Base-by-base conservation (phyloP, 345 rosid species). In the Iberis pinnata region DNA sequence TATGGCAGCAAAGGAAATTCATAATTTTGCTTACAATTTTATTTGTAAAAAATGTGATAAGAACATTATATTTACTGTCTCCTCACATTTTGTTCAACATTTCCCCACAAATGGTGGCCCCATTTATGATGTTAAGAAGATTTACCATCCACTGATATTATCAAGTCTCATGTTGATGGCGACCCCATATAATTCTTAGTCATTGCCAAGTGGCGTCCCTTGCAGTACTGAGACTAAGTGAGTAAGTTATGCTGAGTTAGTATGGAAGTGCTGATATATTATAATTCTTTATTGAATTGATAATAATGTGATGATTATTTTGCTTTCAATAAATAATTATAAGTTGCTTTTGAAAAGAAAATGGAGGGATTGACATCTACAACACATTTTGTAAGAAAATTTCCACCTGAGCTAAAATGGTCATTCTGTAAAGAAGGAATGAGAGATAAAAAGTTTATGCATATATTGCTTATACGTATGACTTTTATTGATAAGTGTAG, bases 61-160 rank as follows among this genome's bases (percentile, higher is more conserved):
- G 6, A 46, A 11, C 18, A 13, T 22, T 47, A 31, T 54, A 9
- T 17, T 56, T 55, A n/a, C 31, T 27, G 14, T 18, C 53, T 56
- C 77, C 87, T 96, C 97, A 18, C 98, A 92, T 76, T 88, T 82
- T 69, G 88, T 92, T 62, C 98, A 92, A 76, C 98, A 92, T 58
- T 92, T 95, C 40, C 95, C 98, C 41, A 92, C 98, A 43, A 92
- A 92, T 64, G 97, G 98, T 42, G 97, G 88, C 70, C 98, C 98
- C 12, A 80, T 43, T 56, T 92, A 66, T 50, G 95, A 92, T 72
- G 74, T 92, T 40, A 92, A 78, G 69, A 81, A 73, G 87, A 80
- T 58, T 88, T 77, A 62, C 96, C 87, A 62, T 90, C 97, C 12
- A 92, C 97, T 26, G 98, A 97, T 32, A 88, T 92, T 53, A 95